A percentile compares a stretch with the other conserved stretches of the same genome.
These are phyloP conservation scores for Lathyrus aphaca DNA, from an alignment of 306 rosid species.

Conservation along the genomic window DNA sequence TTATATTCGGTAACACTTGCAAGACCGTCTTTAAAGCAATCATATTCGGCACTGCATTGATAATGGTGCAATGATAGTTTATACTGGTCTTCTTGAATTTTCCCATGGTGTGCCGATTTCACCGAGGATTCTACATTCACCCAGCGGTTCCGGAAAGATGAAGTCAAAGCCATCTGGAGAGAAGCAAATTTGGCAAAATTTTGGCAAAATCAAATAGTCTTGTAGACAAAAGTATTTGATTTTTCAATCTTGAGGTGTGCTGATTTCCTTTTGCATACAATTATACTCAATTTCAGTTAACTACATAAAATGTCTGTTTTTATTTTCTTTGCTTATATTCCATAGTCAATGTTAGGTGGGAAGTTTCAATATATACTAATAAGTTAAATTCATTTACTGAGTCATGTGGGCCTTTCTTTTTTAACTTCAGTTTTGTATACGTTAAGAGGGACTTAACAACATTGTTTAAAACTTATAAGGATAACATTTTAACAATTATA, in stretches of 20 bases:
- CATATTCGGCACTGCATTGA: conserved; percentile 91
- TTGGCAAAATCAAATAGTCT: conserved; percentile 39
- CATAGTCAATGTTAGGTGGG: conserved; percentile 14
- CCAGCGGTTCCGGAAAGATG: conserved; percentile 90
- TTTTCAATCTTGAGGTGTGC: conserved; percentile 33
- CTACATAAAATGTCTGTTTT: conserved; percentile 8
- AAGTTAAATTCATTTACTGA: background rate
- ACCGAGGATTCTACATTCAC: conserved; percentile 79
- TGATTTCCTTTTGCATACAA: background rate
- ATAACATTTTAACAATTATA: too few relatives aligned
- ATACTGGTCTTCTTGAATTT: conserved; percentile 88
- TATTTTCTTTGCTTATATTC: background rate
- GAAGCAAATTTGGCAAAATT: conserved; percentile 46
- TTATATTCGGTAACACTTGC: too few relatives aligned
- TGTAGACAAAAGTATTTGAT: conserved; percentile 42
- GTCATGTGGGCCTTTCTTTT: background rate
- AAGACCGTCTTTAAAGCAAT: too few relatives aligned
- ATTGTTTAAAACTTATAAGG: background rate
- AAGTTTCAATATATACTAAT: background rate
- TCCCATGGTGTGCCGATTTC: conserved; percentile 67
- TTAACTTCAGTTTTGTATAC: background rate
- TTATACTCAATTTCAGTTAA: background rate
- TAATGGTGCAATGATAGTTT: conserved; percentile 96
- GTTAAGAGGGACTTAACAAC: background rate
- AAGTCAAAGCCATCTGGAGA: conserved; percentile 94